Percentiles rank a stretch among this genome's conserved stretches.
Evolutionary conservation across 305 asterid genomes (phyloP).

Genomic region (Rubia peregrina): DNA sequence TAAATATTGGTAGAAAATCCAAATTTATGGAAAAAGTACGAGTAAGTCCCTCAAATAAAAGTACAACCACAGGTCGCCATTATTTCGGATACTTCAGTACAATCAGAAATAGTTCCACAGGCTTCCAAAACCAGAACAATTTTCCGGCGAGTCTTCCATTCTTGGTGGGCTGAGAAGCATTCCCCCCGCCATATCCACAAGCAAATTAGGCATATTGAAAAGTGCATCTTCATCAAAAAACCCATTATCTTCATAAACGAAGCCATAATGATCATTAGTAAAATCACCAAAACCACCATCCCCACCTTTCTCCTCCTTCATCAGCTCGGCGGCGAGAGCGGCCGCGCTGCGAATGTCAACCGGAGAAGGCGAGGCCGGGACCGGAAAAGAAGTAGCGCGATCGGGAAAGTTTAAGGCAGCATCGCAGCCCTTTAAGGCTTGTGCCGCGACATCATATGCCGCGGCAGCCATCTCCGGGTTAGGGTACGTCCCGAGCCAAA

Average conservation of each 20-base stretch:
- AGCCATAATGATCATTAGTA: background rate
- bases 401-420: slow-evolving; percentile 39
- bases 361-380: slow-evolving; percentile 47
- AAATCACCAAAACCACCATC: background rate
- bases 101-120: slow-evolving; percentile 48
- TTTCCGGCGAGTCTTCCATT: slow-evolving; percentile 33
- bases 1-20: too few relatives aligned
- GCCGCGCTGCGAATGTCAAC: slow-evolving; percentile 51
- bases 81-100: too few relatives aligned
- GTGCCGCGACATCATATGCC: slow-evolving; percentile 34
- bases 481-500: slow-evolving; percentile 84
- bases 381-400: slow-evolving; percentile 26
- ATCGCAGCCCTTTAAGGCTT: slow-evolving; percentile 32
- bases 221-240: slow-evolving; percentile 51
- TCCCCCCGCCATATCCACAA: slow-evolving; percentile 63
- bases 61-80: too few relatives aligned
- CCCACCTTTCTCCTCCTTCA: slow-evolving; percentile 18
- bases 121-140: slow-evolving; percentile 32
- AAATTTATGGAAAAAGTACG: background rate
- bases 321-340: slow-evolving; percentile 44
- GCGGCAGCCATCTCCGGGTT: slow-evolving; percentile 38
- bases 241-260: slow-evolving; percentile 9
- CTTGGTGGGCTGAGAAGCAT: slow-evolving; percentile 70
- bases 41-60: background rate
- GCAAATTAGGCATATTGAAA: slow-evolving; percentile 47